These are phyloP conservation scores for Wickerhamiella sorbophila DNA, from an alignment of 805 yeast species.

Conservation along the genomic window DNA sequence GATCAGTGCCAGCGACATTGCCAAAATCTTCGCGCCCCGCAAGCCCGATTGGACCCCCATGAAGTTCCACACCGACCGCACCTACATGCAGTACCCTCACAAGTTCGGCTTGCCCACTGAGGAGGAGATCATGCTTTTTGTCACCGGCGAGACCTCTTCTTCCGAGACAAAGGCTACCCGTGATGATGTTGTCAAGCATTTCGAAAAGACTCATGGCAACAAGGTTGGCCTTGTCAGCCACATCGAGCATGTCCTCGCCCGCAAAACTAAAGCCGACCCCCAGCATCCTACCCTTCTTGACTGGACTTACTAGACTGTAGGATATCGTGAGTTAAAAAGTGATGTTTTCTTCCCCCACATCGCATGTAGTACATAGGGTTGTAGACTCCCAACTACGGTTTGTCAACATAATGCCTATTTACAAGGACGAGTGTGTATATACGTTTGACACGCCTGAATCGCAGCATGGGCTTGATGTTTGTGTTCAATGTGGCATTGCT, in stretches of 20 bases:
- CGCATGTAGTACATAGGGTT: not conserved
- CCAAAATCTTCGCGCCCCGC: slow-evolving; percentile 17
- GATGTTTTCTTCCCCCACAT: not conserved
- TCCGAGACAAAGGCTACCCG: slow-evolving; percentile 56
- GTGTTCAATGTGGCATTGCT: slow-evolving; percentile 46
- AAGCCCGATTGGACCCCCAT: slow-evolving; percentile 24
- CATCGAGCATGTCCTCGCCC: slow-evolving; percentile 42
- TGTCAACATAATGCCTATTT: slow-evolving; percentile 32
- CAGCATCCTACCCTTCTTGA: slow-evolving; percentile 32
- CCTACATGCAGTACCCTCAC: slow-evolving; percentile 40
- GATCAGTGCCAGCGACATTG: slow-evolving; percentile 22
- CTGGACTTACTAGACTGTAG: slow-evolving; percentile 32
- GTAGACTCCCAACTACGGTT: slow-evolving; percentile 9
- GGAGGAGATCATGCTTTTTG: slow-evolving; percentile 44
- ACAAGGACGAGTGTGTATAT: slow-evolving; percentile 83
- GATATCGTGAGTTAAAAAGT: not conserved
- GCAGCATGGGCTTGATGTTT: slow-evolving; percentile 53
- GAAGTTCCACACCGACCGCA: slow-evolving; percentile 23
- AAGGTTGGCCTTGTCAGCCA: slow-evolving; percentile 47
- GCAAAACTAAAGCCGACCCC: slow-evolving; percentile 38
- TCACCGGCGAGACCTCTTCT: slow-evolving; percentile 57
- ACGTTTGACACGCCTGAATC: slow-evolving; percentile 57
- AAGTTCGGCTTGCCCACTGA: slow-evolving; percentile 73
- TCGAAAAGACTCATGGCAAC: slow-evolving; percentile 34
- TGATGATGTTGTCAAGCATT: slow-evolving; percentile 51